Evolutionary conservation across 805 yeast species (phyloP).

Genomic region (Wickerhamiella domercqiae): DNA sequence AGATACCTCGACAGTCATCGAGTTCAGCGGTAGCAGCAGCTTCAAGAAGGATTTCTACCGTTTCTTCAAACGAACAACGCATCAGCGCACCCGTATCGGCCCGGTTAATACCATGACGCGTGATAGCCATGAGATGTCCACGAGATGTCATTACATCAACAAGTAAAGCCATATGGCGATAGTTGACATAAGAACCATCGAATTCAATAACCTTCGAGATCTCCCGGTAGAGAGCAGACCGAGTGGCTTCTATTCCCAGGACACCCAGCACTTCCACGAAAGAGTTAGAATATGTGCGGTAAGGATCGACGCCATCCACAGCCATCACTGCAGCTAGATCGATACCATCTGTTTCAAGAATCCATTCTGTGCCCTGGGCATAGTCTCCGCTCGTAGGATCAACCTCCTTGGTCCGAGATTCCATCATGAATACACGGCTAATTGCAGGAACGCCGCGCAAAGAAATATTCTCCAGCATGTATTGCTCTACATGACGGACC

Average conservation of each 20-base stretch:
- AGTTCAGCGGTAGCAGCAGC: conserved; percentile 97
- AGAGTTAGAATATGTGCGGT: conserved; percentile 87
- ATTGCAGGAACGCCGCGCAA: conserved; percentile 93
- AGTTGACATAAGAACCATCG: conserved; percentile 98
- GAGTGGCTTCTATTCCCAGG: conserved; percentile 95
- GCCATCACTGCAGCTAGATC: conserved; percentile 89
- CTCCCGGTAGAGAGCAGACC: conserved; percentile 86
- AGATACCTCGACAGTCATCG: conserved; percentile 97
- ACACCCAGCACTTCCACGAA: conserved; percentile 91
- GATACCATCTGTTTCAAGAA: conserved; percentile 96
- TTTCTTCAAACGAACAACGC: conserved; percentile 99
- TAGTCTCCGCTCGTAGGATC: conserved; percentile 75
- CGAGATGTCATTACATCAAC: conserved; percentile 98
- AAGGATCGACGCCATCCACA: conserved; percentile 85
- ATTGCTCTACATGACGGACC: conserved; percentile 85
- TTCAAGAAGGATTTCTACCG: conserved; percentile 91
- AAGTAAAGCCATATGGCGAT: conserved; percentile 92
- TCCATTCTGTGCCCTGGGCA: conserved; percentile 90
- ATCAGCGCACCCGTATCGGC: conserved; percentile 97
- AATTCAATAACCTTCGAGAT: conserved; percentile 95
- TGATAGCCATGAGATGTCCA: conserved; percentile 96
- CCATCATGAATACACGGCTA: conserved; percentile 57
- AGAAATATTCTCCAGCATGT: conserved; percentile 89
- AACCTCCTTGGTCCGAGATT: conserved; percentile 26
- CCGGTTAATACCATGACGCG: conserved; percentile 98